Evolutionary conservation across 805 yeast species (phyloP).

Genomic region (Kurtzmaniella fragi): DNA sequence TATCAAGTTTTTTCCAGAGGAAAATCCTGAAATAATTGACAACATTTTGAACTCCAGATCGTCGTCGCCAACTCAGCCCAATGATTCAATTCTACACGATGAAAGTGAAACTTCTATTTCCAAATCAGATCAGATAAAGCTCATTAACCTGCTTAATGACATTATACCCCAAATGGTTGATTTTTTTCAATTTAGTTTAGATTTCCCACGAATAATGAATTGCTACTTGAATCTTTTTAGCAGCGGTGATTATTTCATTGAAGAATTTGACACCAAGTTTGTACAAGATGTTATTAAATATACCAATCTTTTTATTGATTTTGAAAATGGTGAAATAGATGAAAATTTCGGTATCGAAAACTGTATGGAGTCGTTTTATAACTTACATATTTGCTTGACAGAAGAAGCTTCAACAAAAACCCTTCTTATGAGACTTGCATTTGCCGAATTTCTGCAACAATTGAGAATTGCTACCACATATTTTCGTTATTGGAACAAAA

Average conservation of each 20-base stretch:
- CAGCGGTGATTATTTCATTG: constrained; percentile 6
- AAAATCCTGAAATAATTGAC: too few relatives aligned
- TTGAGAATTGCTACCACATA: not conserved
- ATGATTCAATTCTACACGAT: not conserved
- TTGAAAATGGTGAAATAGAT: constrained; percentile 19
- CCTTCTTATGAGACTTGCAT: constrained; percentile 26
- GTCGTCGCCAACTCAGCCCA: too few relatives aligned
- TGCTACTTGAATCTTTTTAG: constrained; percentile 16
- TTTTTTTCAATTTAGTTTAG: constrained; percentile 16
- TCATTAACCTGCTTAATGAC: constrained; percentile 11
- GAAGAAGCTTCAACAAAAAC: constrained; percentile 8
- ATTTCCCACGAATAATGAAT: constrained; percentile 18
- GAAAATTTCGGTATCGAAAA: constrained; percentile 15
- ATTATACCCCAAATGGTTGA: constrained; percentile 24
- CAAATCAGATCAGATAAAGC: constrained; percentile 9
- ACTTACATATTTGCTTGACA: constrained; percentile 18
- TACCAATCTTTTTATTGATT: constrained; percentile 22
- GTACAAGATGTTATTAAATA: constrained; percentile 14
- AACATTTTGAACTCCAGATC: too few relatives aligned
- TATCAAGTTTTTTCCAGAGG: too few relatives aligned
- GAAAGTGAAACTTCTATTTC: constrained; percentile 2
- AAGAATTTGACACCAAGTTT: constrained; percentile 12
- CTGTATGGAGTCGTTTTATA: constrained; percentile 16
- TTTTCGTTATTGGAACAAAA: constrained; percentile 1
- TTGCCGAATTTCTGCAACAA: constrained; percentile 9